Conservation (phyloP, 768 basidiomycete species). For the Tricholoma terreum region DNA sequence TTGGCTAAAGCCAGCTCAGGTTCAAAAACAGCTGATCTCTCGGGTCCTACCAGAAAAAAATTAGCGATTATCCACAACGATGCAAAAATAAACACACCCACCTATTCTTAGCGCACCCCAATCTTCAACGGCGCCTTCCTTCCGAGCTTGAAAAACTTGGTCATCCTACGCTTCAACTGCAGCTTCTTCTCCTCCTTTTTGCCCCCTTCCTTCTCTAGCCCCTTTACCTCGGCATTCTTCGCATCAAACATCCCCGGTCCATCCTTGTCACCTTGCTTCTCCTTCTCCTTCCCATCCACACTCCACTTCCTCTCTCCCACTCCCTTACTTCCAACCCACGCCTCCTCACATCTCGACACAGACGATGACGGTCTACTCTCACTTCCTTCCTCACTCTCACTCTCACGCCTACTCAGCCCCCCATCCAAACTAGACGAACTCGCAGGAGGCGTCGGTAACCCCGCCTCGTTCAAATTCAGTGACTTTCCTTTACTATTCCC, state of each 20-base stretch:
- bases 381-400: not conserved
- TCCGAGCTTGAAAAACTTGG: too few relatives aligned
- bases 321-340: not conserved
- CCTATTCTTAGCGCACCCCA: too few relatives aligned
- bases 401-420: not conserved
- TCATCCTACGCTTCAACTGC: too few relatives aligned
- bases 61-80: too few relatives aligned
- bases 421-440: conserved; percentile 4
- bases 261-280: not conserved
- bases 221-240: too few relatives aligned
- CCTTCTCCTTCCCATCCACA: not conserved
- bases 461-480: conserved; percentile 9
- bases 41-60: too few relatives aligned
- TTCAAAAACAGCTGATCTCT: too few relatives aligned
- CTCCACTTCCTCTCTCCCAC: not conserved
- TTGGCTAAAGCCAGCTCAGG: too few relatives aligned
- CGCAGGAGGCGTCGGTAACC: conserved; percentile 14
- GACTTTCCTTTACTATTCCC: not conserved
- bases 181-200: too few relatives aligned
- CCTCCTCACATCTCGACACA: not conserved
- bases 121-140: too few relatives aligned
- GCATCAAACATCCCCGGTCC: not conserved
- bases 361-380: not conserved
- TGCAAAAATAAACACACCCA: too few relatives aligned
- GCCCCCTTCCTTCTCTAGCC: too few relatives aligned